These are phyloP conservation scores for Papilionanthe hybrid DNA, from an alignment of 116 monocot genomes.

Conservation along the genomic window DNA sequence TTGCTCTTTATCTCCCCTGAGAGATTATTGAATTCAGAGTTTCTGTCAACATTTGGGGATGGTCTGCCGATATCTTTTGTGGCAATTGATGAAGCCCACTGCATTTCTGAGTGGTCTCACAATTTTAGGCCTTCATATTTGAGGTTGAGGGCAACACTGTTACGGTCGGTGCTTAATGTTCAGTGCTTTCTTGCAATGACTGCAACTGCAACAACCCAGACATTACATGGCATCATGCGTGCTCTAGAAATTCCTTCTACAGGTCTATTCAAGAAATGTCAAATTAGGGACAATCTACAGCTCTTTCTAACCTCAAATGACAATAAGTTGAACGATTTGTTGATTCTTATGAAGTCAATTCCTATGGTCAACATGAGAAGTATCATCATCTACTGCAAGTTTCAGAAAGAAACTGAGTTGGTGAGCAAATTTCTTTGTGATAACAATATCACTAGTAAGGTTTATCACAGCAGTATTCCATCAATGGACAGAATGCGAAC, in stretches of 20 bases:
- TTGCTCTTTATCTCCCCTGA: constrained; percentile 96
- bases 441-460: constrained; percentile 77
- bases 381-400: constrained; percentile 92
- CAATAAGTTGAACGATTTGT: constrained; percentile 78
- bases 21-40: constrained; percentile 73
- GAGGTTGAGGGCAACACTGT: constrained; percentile 65
- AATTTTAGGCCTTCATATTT: constrained; percentile 95
- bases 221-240: constrained; percentile 56
- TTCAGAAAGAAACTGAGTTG: constrained; percentile 90
- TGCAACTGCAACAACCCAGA: constrained; percentile 83
- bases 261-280: constrained; percentile 57
- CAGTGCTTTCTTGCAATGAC: constrained; percentile 91
- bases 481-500: constrained; percentile 54
- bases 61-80: constrained; percentile 57
- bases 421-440: constrained; percentile 77
- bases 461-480: constrained; percentile 78
- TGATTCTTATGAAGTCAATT: constrained; percentile 67
- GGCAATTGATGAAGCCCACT: constrained; percentile 97
- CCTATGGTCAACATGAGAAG: constrained; percentile 56
- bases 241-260: constrained; percentile 63
- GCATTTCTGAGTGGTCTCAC: constrained; percentile 99
- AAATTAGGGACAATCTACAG: constrained; percentile 78
- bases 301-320: constrained; percentile 53
- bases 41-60: constrained; percentile 49
- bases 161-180: constrained; percentile 49